Evolutionary conservation across 768 basidiomycete genomes (phyloP), one percentile per base, ranked within the genome.

Genomic region (Sporobolomyces phaffii): DNA sequence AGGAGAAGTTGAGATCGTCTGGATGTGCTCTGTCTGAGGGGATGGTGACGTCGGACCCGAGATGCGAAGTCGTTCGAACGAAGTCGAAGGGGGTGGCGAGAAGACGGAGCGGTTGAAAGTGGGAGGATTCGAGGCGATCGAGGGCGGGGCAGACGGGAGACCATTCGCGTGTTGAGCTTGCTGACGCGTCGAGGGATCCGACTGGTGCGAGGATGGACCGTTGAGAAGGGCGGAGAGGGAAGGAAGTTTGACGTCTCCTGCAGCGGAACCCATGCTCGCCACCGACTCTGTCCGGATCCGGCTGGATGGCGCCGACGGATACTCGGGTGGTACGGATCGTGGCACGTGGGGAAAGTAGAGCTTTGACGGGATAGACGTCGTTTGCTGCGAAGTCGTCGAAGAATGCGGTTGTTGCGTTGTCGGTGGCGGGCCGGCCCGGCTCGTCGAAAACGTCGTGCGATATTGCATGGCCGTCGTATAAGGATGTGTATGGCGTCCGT

Each of bases 31-130:
- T 2, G 56, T 2, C n/a, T 44, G 34, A 49, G 48, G 31, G 10
- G 40, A 29, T 7, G 61, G 57, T 18, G 49, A 29, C 2, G 38
- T 14, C 0, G 47, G 44, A 28, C 40, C 36, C 11, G 69, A 71
- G 53, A 71, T 71, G 29, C 65, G 51, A 11, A 71, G 49, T 5
- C 65, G 65, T 36, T 66, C 62, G 57, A 71, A 71, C 1, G 66
- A 68, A 7, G 43, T 51, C 3, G 62, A 49, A 11, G 66, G 50
- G 11, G 66, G 66, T n/a, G 66, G 66, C 5, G 66, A 68, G 29
- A 68, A 53, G 34, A 64, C 17, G 10, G 56, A 38, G 40, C 60
- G 61, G 26, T 48, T 36, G 44, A 61, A 57, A 1, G 22, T 2
- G 2, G 59, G 59, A 3, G 24, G 9, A 6, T n/a, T 17, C 4